Percentiles rank a stretch among this genome's conserved stretches.
Evolutionary conservation across 2,329 filamentous ascomycete species (phyloP).

Genomic region (Sordariomycetes sp.): DNA sequence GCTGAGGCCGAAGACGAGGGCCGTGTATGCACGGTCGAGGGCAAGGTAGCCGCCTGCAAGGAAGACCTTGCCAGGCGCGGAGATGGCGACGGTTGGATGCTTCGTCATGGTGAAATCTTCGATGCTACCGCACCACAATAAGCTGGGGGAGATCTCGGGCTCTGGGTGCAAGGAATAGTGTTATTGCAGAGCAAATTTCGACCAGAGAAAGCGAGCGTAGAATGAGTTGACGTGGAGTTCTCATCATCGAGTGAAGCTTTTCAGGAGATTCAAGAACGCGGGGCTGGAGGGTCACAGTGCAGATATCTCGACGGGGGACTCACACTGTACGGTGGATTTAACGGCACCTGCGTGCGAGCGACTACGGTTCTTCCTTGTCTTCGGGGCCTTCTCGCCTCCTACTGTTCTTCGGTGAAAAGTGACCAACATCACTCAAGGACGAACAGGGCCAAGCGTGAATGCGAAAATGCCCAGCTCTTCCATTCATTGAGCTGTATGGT

Average conservation of each 20-base stretch:
- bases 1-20: slow-evolving; percentile 58
- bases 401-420: too few relatives aligned
- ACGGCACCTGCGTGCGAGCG: too few relatives aligned
- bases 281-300: too few relatives aligned
- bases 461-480: too few relatives aligned
- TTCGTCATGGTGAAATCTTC: neutral
- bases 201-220: neutral
- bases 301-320: too few relatives aligned
- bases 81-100: slow-evolving; percentile 50
- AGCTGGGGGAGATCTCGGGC: too few relatives aligned
- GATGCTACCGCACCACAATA: too few relatives aligned
- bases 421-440: too few relatives aligned
- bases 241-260: slow-evolving; percentile 1
- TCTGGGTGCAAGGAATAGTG: neutral
- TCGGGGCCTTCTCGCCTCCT: too few relatives aligned
- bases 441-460: too few relatives aligned
- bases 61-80: slow-evolving; percentile 92
- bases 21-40: slow-evolving; percentile 78
- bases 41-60: slow-evolving; percentile 93
- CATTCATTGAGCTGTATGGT: neutral
- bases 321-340: too few relatives aligned
- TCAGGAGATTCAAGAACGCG: neutral
- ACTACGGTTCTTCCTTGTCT: too few relatives aligned
- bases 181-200: neutral
- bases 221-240: neutral